Evolutionary conservation across 768 basidiomycete genomes (phyloP), one percentile per base, ranked within the genome.

Genomic region (Kondoa subrosea): DNA sequence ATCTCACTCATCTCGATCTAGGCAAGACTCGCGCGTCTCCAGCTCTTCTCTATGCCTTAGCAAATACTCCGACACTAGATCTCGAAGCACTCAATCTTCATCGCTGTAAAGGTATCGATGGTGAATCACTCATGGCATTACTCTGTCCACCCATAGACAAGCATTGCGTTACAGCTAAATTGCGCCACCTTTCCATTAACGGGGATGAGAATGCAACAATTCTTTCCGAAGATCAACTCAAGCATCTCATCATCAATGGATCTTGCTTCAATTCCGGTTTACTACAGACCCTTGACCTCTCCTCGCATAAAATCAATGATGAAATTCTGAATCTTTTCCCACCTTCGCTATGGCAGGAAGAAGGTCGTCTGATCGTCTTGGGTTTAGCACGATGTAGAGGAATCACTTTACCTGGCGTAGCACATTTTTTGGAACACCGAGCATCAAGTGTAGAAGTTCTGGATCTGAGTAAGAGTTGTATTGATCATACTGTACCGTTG

Each of bases 271-370:
- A 79, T 14, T 83, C 80, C 62, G 87, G 88, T 8, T 77, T 84
- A 68, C 80, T 99, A 56, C 82, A 85, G 14, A 95, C 92, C 77
- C 82, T 99, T 70, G 93, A 99, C 76, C 77, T 99, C 32, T 95
- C 92, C 16, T 89, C 87, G 70, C 80, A 87, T 3, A 87, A 87
- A 0, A 72, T 96, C 65, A 87, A 85, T 3, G 76, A 79, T 58
- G 79, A 81, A 4, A 77, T 86, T 68, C 74, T 86, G 3, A 79
- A 80, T 12, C 75, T 78, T 0, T 84, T 84, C 74, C 81, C 81
- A 21, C 77, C 84, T 4, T n/a, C 67, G 2, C 89, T 89, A 76
- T 84, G 84, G 1, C 17, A n/a, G 8, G 31, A 59, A 27, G 81
- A 65, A 0, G 64, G 34, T 14, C 40, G 81, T 57, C 80, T 99